These are phyloP conservation scores for Cryphonectria carpinicola DNA, from an alignment of 2,329 filamentous ascomycete genomes.

Conservation along the genomic window DNA sequence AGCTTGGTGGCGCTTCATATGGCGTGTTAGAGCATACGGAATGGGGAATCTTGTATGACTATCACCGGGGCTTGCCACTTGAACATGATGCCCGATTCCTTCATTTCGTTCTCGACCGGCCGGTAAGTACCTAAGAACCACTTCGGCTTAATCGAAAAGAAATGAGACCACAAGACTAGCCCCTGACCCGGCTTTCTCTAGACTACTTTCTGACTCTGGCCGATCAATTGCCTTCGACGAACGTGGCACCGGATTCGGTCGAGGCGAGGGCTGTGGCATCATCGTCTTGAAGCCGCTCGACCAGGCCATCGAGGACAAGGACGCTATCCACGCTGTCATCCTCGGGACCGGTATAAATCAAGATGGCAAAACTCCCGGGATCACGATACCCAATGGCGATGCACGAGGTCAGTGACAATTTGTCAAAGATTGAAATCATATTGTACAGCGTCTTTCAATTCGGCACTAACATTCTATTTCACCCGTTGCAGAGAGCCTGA, in stretches of 20 bases:
- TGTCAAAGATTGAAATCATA: constrained; percentile 23
- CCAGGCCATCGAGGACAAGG: constrained; percentile 41
- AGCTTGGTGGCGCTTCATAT: constrained; percentile 54
- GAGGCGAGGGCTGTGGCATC: constrained; percentile 62
- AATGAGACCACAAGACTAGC: neutral
- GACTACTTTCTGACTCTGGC: constrained; percentile 54
- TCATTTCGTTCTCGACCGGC: constrained; percentile 44
- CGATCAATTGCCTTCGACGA: constrained; percentile 56
- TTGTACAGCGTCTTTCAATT: neutral
- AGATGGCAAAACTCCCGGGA: constrained; percentile 59
- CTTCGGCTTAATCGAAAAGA: constrained; percentile 23
- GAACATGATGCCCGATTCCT: constrained; percentile 50
- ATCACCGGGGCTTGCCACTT: constrained; percentile 53
- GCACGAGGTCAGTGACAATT: constrained; percentile 47
- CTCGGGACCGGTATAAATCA: constrained; percentile 55
- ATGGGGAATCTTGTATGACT: constrained; percentile 50
- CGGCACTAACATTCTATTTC: neutral
- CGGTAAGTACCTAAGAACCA: constrained; percentile 39
- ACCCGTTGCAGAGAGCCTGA: constrained; percentile 41
- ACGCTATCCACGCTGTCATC: constrained; percentile 58
- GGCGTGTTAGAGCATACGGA: constrained; percentile 53
- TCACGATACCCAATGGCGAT: constrained; percentile 58
- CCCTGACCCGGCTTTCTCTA: constrained; percentile 33
- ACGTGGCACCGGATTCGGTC: constrained; percentile 60
- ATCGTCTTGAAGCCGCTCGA: constrained; percentile 46